These are phyloP conservation scores for Rhypophila decipiens DNA, from an alignment of 495 filamentous ascomycete genomes.

Conservation along the genomic window DNA sequence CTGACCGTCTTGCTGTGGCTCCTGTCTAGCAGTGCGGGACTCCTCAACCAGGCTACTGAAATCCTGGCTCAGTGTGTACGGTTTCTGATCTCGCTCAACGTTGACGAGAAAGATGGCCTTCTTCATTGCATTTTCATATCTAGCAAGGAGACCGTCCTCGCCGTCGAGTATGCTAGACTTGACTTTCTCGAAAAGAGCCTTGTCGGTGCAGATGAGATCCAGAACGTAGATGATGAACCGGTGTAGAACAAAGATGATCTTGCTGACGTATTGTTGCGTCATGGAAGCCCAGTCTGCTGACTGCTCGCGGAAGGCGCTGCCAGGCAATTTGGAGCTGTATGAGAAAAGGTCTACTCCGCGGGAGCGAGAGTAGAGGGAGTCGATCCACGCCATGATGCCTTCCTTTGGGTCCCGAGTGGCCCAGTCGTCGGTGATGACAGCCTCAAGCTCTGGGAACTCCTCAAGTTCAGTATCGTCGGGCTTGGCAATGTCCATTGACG, in stretches of 20 bases:
- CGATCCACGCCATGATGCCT: conserved; percentile 16
- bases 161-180: conserved; percentile 31
- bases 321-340: conserved; percentile 28
- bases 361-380: conserved; percentile 10
- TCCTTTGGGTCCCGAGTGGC: background rate
- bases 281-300: conserved; percentile 47
- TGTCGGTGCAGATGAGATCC: conserved; percentile 21
- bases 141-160: conserved; percentile 28
- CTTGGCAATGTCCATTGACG: background rate
- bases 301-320: conserved; percentile 47
- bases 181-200: conserved; percentile 29
- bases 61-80: conserved; percentile 46
- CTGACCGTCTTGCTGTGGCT: background rate
- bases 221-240: conserved; percentile 41
- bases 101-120: conserved; percentile 40
- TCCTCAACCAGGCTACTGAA: conserved; percentile 47
- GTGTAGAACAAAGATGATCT: conserved; percentile 41
- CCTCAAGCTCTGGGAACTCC: conserved; percentile 11
- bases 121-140: conserved; percentile 36
- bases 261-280: conserved; percentile 39
- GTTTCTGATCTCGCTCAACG: conserved; percentile 41
- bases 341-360: conserved; percentile 24
- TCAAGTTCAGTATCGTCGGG: background rate
- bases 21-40: conserved; percentile 21
- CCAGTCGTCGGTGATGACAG: conserved; percentile 2